These are phyloP conservation scores for Spinellus fusiger DNA, from an alignment of 192 early-diverging fungal species.

Conservation along the genomic window DNA sequence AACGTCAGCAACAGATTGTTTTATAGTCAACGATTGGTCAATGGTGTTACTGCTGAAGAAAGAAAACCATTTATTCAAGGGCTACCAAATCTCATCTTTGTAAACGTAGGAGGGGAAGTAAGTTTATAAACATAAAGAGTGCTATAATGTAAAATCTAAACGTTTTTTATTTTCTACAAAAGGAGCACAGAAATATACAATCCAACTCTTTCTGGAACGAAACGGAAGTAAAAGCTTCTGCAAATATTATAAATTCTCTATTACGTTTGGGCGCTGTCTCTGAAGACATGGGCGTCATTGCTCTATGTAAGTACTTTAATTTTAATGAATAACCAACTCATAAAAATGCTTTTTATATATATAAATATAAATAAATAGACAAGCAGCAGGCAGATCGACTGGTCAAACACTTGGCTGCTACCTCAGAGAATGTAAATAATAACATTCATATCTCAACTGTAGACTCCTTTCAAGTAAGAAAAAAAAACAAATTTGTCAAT, in stretches of 20 bases:
- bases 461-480: conserved; percentile 56
- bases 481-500: background rate
- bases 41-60: conserved; percentile 35
- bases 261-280: conserved; percentile 38
- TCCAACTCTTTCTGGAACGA: conserved; percentile 54
- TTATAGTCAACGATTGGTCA: conserved; percentile 44
- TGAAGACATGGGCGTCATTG: conserved; percentile 59
- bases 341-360: background rate
- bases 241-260: conserved; percentile 33
- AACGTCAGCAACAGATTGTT: conserved; percentile 57
- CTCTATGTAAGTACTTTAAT: conserved; percentile 49
- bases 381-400: conserved; percentile 58
- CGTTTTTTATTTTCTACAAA: background rate
- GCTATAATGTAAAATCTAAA: background rate
- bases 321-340: background rate
- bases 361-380: conserved; percentile 27
- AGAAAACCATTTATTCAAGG: conserved; percentile 38
- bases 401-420: conserved; percentile 9
- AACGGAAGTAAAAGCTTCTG: conserved; percentile 42
- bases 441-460: conserved; percentile 52
- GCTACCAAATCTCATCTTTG: conserved; percentile 50
- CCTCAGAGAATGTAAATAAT: conserved; percentile 13
- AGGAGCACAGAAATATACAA: conserved; percentile 37
- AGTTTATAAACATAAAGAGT: background rate
- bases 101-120: conserved; percentile 45